A percentile compares a stretch with the other conserved stretches of the same genome.
Evolutionary conservation across 1,139 yeast genomes (phyloP).

Genomic region (Yarrowia galli): DNA sequence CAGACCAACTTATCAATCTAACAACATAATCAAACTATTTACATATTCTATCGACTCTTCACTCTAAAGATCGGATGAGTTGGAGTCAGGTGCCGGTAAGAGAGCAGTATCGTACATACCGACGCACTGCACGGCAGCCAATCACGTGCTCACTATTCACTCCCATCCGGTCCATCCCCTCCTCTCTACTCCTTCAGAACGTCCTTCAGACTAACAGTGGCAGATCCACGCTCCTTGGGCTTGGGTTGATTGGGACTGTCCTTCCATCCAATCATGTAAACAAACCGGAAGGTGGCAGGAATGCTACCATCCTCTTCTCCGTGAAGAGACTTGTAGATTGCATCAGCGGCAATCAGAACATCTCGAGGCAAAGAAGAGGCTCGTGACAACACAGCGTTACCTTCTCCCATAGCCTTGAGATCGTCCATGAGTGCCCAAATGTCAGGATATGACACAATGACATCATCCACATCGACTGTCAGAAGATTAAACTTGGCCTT

Average conservation of each 20-base stretch:
- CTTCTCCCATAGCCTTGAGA: slow-evolving; percentile 84
- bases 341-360: slow-evolving; percentile 74
- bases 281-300: slow-evolving; percentile 71
- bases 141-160: too few species aligned
- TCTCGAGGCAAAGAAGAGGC: slow-evolving; percentile 67
- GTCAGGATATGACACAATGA: slow-evolving; percentile 83
- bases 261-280: slow-evolving; percentile 91
- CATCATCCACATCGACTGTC: slow-evolving; percentile 85
- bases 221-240: slow-evolving; percentile 77
- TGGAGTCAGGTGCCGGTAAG: too few species aligned
- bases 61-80: too few species aligned
- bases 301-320: slow-evolving; percentile 61
- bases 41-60: too few species aligned
- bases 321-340: slow-evolving; percentile 74
- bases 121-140: too few species aligned
- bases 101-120: too few species aligned
- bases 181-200: slow-evolving; percentile 51
- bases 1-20: too few species aligned
- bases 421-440: slow-evolving; percentile 71
- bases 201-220: slow-evolving; percentile 70
- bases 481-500: slow-evolving; percentile 80
- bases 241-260: slow-evolving; percentile 71
- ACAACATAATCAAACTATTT: too few species aligned
- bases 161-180: too few species aligned
- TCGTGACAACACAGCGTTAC: slow-evolving; percentile 69